These are phyloP conservation scores for Cucumis cinereus DNA, from an alignment of 306 rosid species.

Conservation along the genomic window DNA sequence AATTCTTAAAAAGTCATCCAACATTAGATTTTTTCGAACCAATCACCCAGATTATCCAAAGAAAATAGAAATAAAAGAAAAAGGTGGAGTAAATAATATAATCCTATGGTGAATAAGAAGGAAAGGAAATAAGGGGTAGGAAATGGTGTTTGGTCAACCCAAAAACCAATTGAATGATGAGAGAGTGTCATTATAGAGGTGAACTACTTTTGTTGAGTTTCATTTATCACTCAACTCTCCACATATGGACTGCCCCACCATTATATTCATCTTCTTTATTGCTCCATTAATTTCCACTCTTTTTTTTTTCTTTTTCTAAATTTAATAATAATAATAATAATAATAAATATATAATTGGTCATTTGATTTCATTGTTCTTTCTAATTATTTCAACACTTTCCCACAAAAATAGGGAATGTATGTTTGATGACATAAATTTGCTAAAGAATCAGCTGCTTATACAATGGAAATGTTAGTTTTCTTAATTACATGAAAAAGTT, in stretches of 20 bases:
- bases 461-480: background rate
- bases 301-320: background rate
- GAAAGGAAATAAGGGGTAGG: background rate
- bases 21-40: too few species aligned
- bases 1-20: too few species aligned
- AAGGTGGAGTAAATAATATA: background rate
- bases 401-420: background rate
- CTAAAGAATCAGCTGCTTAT: background rate
- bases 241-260: conserved; percentile 3
- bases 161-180: background rate
- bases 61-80: background rate
- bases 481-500: background rate
- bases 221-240: background rate
- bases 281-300: background rate
- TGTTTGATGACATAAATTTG: background rate
- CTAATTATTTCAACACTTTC: background rate
- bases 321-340: background rate
- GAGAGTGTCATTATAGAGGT: background rate
- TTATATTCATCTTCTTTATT: background rate
- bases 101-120: background rate
- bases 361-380: background rate
- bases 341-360: background rate
- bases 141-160: background rate
- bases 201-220: conserved; percentile 3
- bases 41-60: background rate